Percentiles rank a stretch among this genome's conserved stretches.
Evolutionary conservation across 352 stramenopile genomes (phyloP).

Genomic region (Bremia lactucae): DNA sequence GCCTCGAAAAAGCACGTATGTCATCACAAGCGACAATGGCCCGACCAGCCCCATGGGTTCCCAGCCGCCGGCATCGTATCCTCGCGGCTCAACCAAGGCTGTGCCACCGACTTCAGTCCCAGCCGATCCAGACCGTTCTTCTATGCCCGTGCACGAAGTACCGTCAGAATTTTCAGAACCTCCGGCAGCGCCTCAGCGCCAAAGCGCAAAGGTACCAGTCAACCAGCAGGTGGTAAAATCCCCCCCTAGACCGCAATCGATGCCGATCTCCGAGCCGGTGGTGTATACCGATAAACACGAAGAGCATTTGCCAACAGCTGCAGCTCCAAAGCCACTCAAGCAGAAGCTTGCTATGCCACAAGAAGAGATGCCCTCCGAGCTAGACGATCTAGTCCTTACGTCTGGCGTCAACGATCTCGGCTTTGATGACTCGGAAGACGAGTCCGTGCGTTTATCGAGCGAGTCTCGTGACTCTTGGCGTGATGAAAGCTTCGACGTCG

Average conservation of each 20-base stretch:
- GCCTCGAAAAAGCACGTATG: constrained; percentile 50
- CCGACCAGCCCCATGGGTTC: constrained; percentile 57
- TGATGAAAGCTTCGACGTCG: constrained; percentile 27
- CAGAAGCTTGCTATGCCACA: constrained; percentile 1
- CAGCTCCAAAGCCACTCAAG: constrained; percentile 7
- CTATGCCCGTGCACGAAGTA: constrained; percentile 24
- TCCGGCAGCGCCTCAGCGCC: constrained; percentile 17
- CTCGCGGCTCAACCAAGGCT: constrained; percentile 20
- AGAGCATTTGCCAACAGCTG: not conserved
- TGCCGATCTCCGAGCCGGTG: constrained; percentile 6
- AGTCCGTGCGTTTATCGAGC: constrained; percentile 16
- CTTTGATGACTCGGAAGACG: constrained; percentile 33
- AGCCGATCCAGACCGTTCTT: constrained; percentile 19
- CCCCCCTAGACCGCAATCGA: constrained; percentile 2
- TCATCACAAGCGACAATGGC: constrained; percentile 45
- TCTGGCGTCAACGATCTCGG: constrained; percentile 38
- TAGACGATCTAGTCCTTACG: constrained; percentile 31
- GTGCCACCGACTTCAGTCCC: constrained; percentile 4
- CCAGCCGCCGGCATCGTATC: constrained; percentile 21
- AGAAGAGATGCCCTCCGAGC: constrained; percentile 18
- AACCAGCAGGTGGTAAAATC: constrained; percentile 12
- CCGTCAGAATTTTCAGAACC: constrained; percentile 22
- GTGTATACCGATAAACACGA: constrained; percentile 12
- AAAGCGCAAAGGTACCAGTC: constrained; percentile 22
- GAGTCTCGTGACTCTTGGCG: constrained; percentile 28